Percentiles rank a stretch among this genome's conserved stretches.
phyloP scores from a whole-genome alignment of 2,329 filamentous ascomycete genomes.

The Canariomyces notabilis region DNA sequence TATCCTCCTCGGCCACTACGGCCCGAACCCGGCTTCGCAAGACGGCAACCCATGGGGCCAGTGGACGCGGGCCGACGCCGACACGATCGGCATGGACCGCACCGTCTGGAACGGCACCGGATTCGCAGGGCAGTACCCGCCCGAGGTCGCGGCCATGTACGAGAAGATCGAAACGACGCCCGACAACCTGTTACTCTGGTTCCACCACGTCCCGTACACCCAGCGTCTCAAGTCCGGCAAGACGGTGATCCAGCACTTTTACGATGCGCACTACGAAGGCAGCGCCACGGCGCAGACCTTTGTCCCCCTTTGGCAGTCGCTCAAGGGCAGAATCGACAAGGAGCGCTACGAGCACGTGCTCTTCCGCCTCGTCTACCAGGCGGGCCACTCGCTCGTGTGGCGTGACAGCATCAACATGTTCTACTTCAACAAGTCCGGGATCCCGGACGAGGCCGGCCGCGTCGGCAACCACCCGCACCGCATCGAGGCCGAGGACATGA shows the following conservation, averaged over 20 bases:
- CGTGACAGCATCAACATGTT: conserved; percentile 62
- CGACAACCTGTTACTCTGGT: conserved; percentile 66
- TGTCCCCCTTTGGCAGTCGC: conserved; percentile 46
- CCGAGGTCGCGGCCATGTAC: conserved; percentile 52
- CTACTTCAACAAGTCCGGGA: conserved; percentile 56
- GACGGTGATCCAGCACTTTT: conserved; percentile 57
- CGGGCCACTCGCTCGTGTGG: conserved; percentile 67
- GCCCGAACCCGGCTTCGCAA: conserved; percentile 61
- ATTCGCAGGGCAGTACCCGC: conserved; percentile 60
- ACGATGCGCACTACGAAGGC: conserved; percentile 49
- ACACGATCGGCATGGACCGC: conserved; percentile 64
- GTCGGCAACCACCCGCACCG: conserved; percentile 59
- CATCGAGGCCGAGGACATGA: conserved; percentile 66
- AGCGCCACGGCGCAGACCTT: conserved; percentile 58
- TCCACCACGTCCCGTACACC: conserved; percentile 68
- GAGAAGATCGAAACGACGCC: conserved; percentile 60
- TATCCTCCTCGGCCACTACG: conserved; percentile 62
- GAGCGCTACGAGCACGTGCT: conserved; percentile 55
- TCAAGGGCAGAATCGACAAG: conserved; percentile 53
- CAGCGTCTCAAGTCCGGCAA: conserved; percentile 57
- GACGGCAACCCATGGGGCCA: conserved; percentile 67
- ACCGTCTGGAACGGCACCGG: conserved; percentile 64
- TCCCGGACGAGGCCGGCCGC: conserved; percentile 50
- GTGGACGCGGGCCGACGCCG: conserved; percentile 61
- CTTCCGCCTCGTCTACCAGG: conserved; percentile 58